Evolutionary conservation across 176 grass and related monocot species (phyloP).

Genomic region (Luzula sylvatica): DNA sequence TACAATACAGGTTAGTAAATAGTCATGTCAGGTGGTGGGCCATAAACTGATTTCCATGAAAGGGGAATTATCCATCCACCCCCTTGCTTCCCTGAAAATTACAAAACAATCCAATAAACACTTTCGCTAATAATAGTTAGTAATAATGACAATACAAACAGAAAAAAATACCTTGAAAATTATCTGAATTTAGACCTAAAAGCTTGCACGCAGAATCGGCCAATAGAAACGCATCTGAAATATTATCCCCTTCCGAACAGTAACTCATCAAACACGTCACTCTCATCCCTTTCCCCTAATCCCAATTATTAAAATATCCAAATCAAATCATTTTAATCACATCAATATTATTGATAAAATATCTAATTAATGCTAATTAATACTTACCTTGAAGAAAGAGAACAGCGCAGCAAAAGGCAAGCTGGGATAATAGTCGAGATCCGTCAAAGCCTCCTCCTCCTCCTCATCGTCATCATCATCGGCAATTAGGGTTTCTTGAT

Average conservation of each 20-base stretch:
- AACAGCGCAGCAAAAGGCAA: slow-evolving; percentile 67
- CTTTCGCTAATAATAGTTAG: slow-evolving; percentile 6
- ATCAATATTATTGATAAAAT: no score
- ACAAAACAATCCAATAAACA: not conserved
- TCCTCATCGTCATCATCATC: slow-evolving; percentile 35
- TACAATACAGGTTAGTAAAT: slow-evolving; percentile 42
- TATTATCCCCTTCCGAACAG: slow-evolving; percentile 94
- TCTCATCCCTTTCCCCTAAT: slow-evolving; percentile 65
- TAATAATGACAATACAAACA: slow-evolving; percentile 3
- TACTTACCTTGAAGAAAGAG: slow-evolving; percentile 49
- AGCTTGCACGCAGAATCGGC: slow-evolving; percentile 59
- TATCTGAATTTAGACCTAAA: slow-evolving; percentile 43
- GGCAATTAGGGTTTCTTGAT: no score
- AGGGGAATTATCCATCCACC: slow-evolving; percentile 68
- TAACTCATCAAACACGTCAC: slow-evolving; percentile 83
- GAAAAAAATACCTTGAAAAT: slow-evolving; percentile 47
- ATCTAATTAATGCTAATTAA: not conserved
- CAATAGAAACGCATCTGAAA: slow-evolving; percentile 86
- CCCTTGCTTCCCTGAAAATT: slow-evolving; percentile 41
- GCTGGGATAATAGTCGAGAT: slow-evolving; percentile 49
- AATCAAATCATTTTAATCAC: slow-evolving; percentile 5
- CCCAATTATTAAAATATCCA: slow-evolving; percentile 4
- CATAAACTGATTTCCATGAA: slow-evolving; percentile 92
- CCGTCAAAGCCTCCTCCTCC: slow-evolving; percentile 44
- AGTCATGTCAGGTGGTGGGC: slow-evolving; percentile 76